Base-by-base conservation (phyloP, 306 rosid species). In the Vicia villosa region DNA sequence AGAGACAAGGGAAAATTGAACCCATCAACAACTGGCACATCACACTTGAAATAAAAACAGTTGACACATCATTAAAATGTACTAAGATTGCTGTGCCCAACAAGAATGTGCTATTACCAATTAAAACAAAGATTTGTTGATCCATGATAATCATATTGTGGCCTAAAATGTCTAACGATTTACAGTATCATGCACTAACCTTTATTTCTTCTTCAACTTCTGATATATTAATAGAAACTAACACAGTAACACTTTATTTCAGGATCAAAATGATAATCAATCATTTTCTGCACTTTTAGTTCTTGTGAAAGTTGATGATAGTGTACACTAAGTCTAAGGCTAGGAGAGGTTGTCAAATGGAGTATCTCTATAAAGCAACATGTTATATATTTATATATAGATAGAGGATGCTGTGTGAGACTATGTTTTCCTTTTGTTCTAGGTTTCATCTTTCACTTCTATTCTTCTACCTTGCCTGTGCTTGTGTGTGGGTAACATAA, bases 401-500 rank as follows among this genome's bases (percentile, higher is more conserved):
- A n/a, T n/a, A n/a, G n/a, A n/a, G n/a, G n/a, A n/a, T n/a, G n/a
- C n/a, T n/a, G n/a, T n/a, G n/a, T n/a, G n/a, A n/a, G n/a, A n/a
- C n/a, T n/a, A n/a, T n/a, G n/a, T n/a, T n/a, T n/a, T n/a, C n/a
- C n/a, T n/a, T n/a, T n/a, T n/a, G n/a, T n/a, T n/a, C n/a, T n/a
- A n/a, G n/a, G n/a, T 77, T 51, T 45, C 68, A 43, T 70, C 38
- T 36, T 64, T 70, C 52, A 63, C 46, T 24, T 52, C 78, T 61
- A 70, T 47, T 11, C 52, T 47, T 11, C 52, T 37, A 15, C 49
- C 34, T 36, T 68, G 59, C 56, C 28, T 21, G 77, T 68, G 67
- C 67, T 56, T 47, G 20, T 47, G 71, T 49, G 61, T 65, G 78
- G 56, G 56, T 81, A 30, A 68, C 47, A 55, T 63, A 49, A 63